Conservation (phyloP, 2,329 filamentous ascomycete genomes). For the Penicillium expansum region DNA sequence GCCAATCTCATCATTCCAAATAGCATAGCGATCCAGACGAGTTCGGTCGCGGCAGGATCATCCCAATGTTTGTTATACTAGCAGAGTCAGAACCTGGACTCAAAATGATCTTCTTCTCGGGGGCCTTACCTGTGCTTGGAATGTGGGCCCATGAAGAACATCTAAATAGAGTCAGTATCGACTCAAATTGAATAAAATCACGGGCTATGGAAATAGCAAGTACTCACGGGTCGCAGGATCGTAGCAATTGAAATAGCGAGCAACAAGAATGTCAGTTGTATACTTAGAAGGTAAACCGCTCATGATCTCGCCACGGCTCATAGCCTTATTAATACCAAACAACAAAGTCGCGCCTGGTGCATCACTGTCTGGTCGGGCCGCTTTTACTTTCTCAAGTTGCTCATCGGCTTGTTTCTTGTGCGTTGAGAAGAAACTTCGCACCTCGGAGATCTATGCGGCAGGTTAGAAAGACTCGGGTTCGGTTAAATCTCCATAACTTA, state of each 20-base stretch:
- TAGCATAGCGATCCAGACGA: slow-evolving; percentile 62
- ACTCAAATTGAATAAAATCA: not conserved
- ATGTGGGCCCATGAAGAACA: slow-evolving; percentile 80
- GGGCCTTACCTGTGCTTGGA: slow-evolving; percentile 64
- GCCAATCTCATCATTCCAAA: slow-evolving; percentile 65
- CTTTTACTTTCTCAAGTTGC: slow-evolving; percentile 72
- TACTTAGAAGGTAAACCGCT: slow-evolving; percentile 76
- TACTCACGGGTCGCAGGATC: slow-evolving; percentile 60
- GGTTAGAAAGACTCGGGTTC: not conserved
- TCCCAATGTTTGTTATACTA: slow-evolving; percentile 64
- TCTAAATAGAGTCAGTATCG: slow-evolving; percentile 37
- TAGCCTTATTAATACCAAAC: slow-evolving; percentile 67
- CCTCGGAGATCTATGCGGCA: slow-evolving; percentile 69
- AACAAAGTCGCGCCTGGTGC: slow-evolving; percentile 70
- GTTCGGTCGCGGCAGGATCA: slow-evolving; percentile 54
- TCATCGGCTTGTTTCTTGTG: slow-evolving; percentile 88
- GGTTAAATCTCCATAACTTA: slow-evolving; percentile 31
- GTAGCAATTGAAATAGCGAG: slow-evolving; percentile 85
- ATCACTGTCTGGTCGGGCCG: slow-evolving; percentile 57
- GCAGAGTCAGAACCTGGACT: slow-evolving; percentile 9
- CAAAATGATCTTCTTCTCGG: not conserved
- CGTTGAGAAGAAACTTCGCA: slow-evolving; percentile 81
- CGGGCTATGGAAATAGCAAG: not conserved
- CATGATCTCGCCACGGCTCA: slow-evolving; percentile 73
- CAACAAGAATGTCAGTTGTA: slow-evolving; percentile 78